Base-by-base conservation (phyloP, 2,329 filamentous ascomycete species). In the Epichloe sp. region DNA sequence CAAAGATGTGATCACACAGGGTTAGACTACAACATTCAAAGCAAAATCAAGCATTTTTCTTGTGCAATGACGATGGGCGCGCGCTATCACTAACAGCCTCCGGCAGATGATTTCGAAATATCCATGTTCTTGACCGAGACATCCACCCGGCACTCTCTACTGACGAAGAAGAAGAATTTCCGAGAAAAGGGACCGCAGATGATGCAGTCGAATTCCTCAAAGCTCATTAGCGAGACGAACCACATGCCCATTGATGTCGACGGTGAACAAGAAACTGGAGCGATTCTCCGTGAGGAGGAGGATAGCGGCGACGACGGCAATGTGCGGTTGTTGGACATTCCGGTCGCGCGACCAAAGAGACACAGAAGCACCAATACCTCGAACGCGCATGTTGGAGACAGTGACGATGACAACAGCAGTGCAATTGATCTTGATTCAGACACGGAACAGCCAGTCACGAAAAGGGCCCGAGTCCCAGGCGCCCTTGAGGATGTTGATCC, bases 101-200 rank as follows among this genome's bases (percentile, higher is more conserved):
- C 31, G 54, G 50, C 59, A 93, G 91, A 96, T 67, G 91, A 95
- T 58, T 98, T 96, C 63, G 89, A 97, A 63, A 88, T 96, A 14
- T 87, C 89, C 38, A 86, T 98, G 57, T 97, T 96, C 69, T 74
- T 98, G 57, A 94, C 87, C 44, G 88, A 95, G 65, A 86, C 85
- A 7, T 83, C 80, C 48, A 90, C 85, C 3, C 81, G 89, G 14
- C 93, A 97, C 71, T 86, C 88, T 36, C 73, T 98, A 38, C 76
- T 97, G 52, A 85, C 83, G 51, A 95, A 93, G 66, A 82, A 87
- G 60, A 96, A 95, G 68, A 76, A 80, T 17, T 89, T 89, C 58
- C 75, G 78, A 53, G 77, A 83, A 52, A 79, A 74, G 46, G 65
- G 69, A 0, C 72, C 75, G 51, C 69, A 69, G 1, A 74, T 70